Base-by-base conservation (phyloP, 176 grass and related monocot genomes). In the Aegilops speltoides region DNA sequence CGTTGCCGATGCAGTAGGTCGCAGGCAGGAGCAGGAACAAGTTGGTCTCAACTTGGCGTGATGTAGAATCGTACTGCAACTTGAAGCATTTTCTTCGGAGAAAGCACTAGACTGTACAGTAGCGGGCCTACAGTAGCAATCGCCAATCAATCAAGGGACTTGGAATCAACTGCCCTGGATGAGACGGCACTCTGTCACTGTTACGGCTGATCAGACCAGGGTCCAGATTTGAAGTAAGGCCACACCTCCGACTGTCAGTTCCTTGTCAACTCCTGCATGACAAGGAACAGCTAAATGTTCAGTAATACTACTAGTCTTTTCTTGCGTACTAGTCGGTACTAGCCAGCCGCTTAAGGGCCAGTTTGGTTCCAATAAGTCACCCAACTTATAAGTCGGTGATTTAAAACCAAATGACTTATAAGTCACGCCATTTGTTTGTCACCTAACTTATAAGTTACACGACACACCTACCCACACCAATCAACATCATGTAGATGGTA, bases 241-340 rank as follows among this genome's bases (percentile, higher is more conserved):
- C 22, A 8, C 32, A 5, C 32, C n/a, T 60, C 11, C 43, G 5
- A 15, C 15, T 8, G 60, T 12, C 15, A 14, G 36, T 16, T 76
- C 23, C 26, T 31, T 72, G 81, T 40, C 81, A 79, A 75, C 73
- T 78, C 73, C 73, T 57, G 56, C 89, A 34, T 19, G 65, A 66
- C 79, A 86, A 56, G 40, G 31, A 61, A 81, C 12, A 37, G 13
- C 36, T 16, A 7, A 22, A 33, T 33, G 22, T 38, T 8, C 1
- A 33, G 7, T 10, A 3, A 8, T 57, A 9, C 1, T 25, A 61
- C 32, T 13, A 72, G 34, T 40, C 19, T 36, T 36, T 36, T 36
- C 38, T 72, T 72, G 9, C 20, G 40, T 20, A 9, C 48, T 50
- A 17, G 20, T 64, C n/a, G 2, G 71, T 26, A 14, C 2, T 46